Evolutionary conservation across 768 basidiomycete species (phyloP), one percentile per base, ranked within the genome.

Genomic region (Mycena sanguinolenta): DNA sequence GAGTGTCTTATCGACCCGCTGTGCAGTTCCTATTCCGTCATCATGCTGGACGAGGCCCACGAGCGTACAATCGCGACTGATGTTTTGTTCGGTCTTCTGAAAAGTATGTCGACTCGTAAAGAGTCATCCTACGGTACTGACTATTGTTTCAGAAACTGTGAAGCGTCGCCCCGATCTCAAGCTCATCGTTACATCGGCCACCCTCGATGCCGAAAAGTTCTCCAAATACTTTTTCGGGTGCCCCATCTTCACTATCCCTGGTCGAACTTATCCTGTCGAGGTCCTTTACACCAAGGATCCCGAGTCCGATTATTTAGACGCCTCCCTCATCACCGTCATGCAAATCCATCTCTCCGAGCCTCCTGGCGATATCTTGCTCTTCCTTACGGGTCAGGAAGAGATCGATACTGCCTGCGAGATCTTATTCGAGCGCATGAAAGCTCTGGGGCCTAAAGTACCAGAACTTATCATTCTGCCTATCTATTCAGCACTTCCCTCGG

Each of bases 241-340:
- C 81, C 97, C 98, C 32, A 99, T 99, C 81, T 99, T 99, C 87
- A 98, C 97, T 42, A 99, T 99, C 73, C 98, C 98, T n/a, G 98
- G 98, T 75, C 92, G 97, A 76, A 96, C 96, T n/a, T 99, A 95
- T 82, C 98, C 98, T 8, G 98, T 99, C 71, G 98, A 99, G 81
- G 88, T 94, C 34, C 85, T 99, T n/a, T 99, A 99, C 83, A 98
- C 97, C 74, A 99, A 99, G 79, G 98, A 99, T 77, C 98, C 98
- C 0, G 98, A 99, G 81, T 88, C 89, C 25, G 98, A 99, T 81
- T 99, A 99, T 81, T 90, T 99, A 65, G 98, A 99, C 75, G 97
- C 97, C 0, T 96, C 97, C 27, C 92, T 99, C 70, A 99, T 99
- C 75, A 99, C 98, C 5, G 94, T 99, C 77, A 97, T 99, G 94